These are phyloP conservation scores for Starmerella ratchasimensis DNA, from an alignment of 805 yeast genomes.

Conservation along the genomic window DNA sequence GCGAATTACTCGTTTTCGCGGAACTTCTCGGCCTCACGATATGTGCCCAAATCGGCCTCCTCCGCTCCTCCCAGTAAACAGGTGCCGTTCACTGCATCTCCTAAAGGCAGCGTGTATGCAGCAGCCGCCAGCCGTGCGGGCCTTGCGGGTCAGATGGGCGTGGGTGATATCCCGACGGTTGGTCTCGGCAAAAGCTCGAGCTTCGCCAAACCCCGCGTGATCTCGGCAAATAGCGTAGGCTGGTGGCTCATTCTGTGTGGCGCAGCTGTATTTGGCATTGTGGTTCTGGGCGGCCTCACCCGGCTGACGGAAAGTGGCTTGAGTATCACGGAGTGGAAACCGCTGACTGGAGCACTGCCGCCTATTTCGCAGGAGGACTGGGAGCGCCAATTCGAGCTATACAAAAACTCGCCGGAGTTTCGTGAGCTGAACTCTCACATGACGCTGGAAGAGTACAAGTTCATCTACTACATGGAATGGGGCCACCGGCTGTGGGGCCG, in stretches of 20 bases:
- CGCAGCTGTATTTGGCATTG: conserved; percentile 83
- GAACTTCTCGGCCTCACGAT: neutral
- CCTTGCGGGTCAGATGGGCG: conserved; percentile 12
- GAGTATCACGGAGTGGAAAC: conserved; percentile 96
- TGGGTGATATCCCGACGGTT: conserved; percentile 15
- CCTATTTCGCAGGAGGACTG: conserved; percentile 72
- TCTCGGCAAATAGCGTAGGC: conserved; percentile 51
- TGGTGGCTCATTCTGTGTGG: conserved; percentile 83
- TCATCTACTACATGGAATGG: conserved; percentile 97
- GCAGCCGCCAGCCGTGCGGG: neutral
- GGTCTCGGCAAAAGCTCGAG: conserved; percentile 2
- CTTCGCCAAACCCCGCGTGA: conserved; percentile 21
- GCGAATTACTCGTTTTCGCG: neutral
- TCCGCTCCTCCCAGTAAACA: neutral
- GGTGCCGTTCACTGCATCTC: neutral
- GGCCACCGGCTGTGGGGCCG: conserved; percentile 87
- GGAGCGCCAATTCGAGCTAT: conserved; percentile 71
- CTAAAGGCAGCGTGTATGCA: neutral
- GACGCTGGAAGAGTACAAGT: conserved; percentile 82
- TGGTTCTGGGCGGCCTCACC: conserved; percentile 90
- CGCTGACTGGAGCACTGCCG: conserved; percentile 89
- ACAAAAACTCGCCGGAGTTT: conserved; percentile 81
- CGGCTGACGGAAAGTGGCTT: conserved; percentile 91
- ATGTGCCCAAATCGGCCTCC: neutral
- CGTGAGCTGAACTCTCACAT: conserved; percentile 77